Percentiles rank a stretch among this genome's conserved stretches.
Evolutionary conservation across 139 green algal species (phyloP).

Genomic region (Astrephomene gubernaculifera): DNA sequence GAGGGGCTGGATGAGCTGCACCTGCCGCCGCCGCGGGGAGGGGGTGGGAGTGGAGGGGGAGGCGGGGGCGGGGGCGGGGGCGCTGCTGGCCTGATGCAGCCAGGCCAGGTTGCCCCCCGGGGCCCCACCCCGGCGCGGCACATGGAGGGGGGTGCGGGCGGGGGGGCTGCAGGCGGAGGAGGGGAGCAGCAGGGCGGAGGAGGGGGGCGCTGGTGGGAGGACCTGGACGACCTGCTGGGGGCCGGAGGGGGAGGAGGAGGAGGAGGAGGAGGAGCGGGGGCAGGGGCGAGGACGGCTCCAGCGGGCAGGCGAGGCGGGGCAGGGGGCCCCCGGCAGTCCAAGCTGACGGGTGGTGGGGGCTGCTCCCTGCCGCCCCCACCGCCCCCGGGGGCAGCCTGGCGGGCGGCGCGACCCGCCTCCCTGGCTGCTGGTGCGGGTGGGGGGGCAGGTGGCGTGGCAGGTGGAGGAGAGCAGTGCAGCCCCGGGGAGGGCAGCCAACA

Average conservation of each 20-base stretch:
- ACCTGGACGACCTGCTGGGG: background rate
- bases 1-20: background rate
- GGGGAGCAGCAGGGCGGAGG: too few species aligned
- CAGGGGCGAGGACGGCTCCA: background rate
- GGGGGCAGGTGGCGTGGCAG: too few species aligned
- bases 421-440: too few species aligned
- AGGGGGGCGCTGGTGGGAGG: slow-evolving; percentile 2
- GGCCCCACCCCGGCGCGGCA: too few species aligned
- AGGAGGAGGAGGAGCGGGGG: background rate
- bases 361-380: background rate
- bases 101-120: too few species aligned
- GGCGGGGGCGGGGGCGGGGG: too few species aligned
- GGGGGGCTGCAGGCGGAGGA: too few species aligned
- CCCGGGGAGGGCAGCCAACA: background rate
- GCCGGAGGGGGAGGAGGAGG: background rate
- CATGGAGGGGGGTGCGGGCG: too few species aligned
- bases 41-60: too few species aligned
- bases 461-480: background rate
- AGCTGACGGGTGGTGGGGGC: background rate
- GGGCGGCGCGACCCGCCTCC: background rate
- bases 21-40: too few species aligned
- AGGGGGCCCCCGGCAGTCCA: background rate
- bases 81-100: background rate
- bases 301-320: background rate
- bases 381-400: background rate